These are phyloP conservation scores for Mycena vulgaris DNA, from an alignment of 768 basidiomycete species.

Conservation along the genomic window DNA sequence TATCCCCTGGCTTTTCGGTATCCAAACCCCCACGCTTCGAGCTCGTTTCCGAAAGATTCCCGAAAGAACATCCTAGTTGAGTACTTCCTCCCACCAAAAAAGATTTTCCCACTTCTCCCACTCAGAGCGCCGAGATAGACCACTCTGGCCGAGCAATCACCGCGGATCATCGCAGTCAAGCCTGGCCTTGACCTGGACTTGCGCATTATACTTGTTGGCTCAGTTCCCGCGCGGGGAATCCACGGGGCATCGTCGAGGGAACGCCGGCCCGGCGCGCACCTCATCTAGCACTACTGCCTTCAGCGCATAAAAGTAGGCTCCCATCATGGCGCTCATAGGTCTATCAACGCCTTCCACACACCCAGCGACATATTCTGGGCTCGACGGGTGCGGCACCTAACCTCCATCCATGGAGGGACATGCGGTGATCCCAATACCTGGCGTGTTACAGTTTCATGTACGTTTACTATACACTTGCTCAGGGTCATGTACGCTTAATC, in stretches of 20 bases:
- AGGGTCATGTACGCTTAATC: neutral
- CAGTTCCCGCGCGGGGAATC: too few species aligned
- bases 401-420: neutral
- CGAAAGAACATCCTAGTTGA: slow-evolving; percentile 5
- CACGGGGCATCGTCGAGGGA: too few species aligned
- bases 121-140: too few species aligned
- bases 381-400: neutral
- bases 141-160: too few species aligned
- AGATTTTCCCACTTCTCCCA: neutral
- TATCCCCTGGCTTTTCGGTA: too few species aligned
- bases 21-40: too few species aligned
- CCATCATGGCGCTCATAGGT: neutral
- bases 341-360: neutral
- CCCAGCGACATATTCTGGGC: too few species aligned
- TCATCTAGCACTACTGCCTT: too few species aligned
- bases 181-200: too few species aligned
- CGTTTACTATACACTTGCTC: too few species aligned
- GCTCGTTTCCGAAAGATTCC: too few species aligned
- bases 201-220: too few species aligned
- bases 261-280: slow-evolving; percentile 23
- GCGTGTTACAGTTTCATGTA: neutral
- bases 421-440: neutral
- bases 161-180: slow-evolving; percentile 27
- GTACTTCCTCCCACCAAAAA: neutral
- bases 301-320: neutral